Conservation (phyloP, 768 basidiomycete species). For the Serendipita indica region DNA sequence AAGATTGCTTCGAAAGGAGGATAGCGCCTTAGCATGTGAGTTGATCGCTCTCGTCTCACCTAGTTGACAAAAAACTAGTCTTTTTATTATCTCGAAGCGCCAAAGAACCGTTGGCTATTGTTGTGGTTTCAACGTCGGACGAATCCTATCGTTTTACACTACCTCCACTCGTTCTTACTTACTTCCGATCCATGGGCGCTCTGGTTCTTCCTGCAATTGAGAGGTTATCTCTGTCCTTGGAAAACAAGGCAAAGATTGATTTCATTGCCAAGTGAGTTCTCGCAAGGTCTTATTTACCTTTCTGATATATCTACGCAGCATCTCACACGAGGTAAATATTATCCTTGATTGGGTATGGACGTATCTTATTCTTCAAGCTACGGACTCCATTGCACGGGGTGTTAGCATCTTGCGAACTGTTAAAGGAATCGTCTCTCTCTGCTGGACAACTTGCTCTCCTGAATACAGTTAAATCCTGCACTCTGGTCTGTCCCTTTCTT, state of each 20-base stretch:
- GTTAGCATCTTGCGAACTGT: constrained; percentile 17
- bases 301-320: constrained; percentile 31
- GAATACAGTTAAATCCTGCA: constrained; percentile 23
- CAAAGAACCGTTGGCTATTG: constrained; percentile 24
- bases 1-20: too few species aligned
- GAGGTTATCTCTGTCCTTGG: constrained; percentile 82
- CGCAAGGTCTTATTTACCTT: not conserved
- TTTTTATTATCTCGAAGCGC: constrained; percentile 87
- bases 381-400: constrained; percentile 81
- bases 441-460: not conserved
- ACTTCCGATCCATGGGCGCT: constrained; percentile 34
- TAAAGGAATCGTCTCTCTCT: constrained; percentile 11
- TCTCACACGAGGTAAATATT: constrained; percentile 68
- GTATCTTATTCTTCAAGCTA: constrained; percentile 12
- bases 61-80: constrained; percentile 38
- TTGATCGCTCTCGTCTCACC: too few species aligned
- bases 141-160: not conserved
- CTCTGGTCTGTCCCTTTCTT: constrained; percentile 88
- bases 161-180: not conserved
- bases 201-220: constrained; percentile 88
- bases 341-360: not conserved
- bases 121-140: not conserved
- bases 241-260: constrained; percentile 83
- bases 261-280: constrained; percentile 74
- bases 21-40: too few species aligned